phyloP scores from a whole-genome alignment of 1,284 basidiomycete species.

The Neonothopanus nambi region DNA sequence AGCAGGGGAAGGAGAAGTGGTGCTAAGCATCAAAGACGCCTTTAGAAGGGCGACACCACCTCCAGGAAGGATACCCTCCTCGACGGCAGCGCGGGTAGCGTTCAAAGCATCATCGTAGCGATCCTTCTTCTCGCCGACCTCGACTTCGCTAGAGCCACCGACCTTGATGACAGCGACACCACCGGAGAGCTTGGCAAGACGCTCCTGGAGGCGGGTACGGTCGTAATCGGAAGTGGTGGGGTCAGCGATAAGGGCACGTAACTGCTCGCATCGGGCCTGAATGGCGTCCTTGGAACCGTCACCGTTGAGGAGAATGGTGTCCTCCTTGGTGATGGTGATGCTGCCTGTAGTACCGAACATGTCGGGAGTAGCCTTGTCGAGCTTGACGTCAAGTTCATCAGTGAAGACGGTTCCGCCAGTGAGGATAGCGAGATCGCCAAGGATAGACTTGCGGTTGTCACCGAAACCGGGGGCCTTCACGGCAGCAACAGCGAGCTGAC shows the following conservation, averaged over 20 bases:
- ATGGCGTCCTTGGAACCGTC: constrained; percentile 87
- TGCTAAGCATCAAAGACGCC: constrained; percentile 79
- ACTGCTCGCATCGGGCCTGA: constrained; percentile 91
- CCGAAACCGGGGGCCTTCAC: constrained; percentile 99
- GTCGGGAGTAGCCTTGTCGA: constrained; percentile 88
- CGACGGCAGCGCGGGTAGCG: constrained; percentile 96
- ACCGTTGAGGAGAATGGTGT: constrained; percentile 96
- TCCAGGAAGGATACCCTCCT: constrained; percentile 97
- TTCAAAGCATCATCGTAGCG: constrained; percentile 97
- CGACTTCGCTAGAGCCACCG: constrained; percentile 91
- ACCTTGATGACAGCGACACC: constrained; percentile 99
- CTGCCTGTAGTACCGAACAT: constrained; percentile 91
- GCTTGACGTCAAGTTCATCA: constrained; percentile 97
- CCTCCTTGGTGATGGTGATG: constrained; percentile 97
- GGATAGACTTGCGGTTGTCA: constrained; percentile 98
- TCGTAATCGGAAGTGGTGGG: constrained; percentile 91
- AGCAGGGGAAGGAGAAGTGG: constrained; percentile 49
- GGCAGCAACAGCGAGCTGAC: constrained; percentile 90
- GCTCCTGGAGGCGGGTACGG: constrained; percentile 94
- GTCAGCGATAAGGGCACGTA: constrained; percentile 85
- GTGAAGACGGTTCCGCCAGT: constrained; percentile 98
- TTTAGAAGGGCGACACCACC: constrained; percentile 93
- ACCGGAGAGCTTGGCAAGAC: constrained; percentile 92
- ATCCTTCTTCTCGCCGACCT: constrained; percentile 99
- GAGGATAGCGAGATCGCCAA: constrained; percentile 95